Evolutionary conservation across 306 rosid genomes (phyloP), one percentile per base, ranked within the genome.

Genomic region (Astragalus glycyphyllos): DNA sequence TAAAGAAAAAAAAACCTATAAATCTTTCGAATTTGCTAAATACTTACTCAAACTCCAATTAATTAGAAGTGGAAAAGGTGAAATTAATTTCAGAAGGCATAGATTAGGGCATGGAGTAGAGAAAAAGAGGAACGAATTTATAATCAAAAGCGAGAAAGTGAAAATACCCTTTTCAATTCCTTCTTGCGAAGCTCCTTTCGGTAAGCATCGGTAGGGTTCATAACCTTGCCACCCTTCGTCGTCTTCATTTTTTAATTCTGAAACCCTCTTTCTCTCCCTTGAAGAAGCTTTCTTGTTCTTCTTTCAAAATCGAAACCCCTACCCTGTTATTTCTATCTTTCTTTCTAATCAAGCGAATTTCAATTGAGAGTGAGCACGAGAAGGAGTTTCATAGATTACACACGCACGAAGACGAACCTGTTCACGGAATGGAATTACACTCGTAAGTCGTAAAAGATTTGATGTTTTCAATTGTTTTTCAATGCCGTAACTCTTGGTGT

Each of bases 131-230:
- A 60, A 60, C 4, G 16, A 44, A 53, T 26, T 4, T 16, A 17
- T 11, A 40, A 40, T 5, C 5, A 32, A 54, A 69, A 42, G 4
- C 4, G 12, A 26, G 38, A 63, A 46, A 61, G 71, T 49, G 32
- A 58, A 59, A 55, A 38, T 84, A 90, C 97, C 91, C 98, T 76
- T 79, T 92, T 92, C 86, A 92, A 85, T 78, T 88, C 97, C 85
- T 88, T 92, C 82, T 92, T 92, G 23, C 98, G 93, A 78, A 92
- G 86, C 91, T 88, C 98, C 92, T 92, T 92, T 2, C 98, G 90
- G 54, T 88, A 90, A 44, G 96, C 93, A 81, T 92, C 97, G 75
- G 98, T 88, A 61, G 98, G 97, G 87, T 92, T 90, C 98, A 92
- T 92, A 9, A 86, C 96, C 84, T 92, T 92, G 77, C 97, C 98